Conservation (phyloP, 352 stramenopile species). For the Globisporangium cystogenes region DNA sequence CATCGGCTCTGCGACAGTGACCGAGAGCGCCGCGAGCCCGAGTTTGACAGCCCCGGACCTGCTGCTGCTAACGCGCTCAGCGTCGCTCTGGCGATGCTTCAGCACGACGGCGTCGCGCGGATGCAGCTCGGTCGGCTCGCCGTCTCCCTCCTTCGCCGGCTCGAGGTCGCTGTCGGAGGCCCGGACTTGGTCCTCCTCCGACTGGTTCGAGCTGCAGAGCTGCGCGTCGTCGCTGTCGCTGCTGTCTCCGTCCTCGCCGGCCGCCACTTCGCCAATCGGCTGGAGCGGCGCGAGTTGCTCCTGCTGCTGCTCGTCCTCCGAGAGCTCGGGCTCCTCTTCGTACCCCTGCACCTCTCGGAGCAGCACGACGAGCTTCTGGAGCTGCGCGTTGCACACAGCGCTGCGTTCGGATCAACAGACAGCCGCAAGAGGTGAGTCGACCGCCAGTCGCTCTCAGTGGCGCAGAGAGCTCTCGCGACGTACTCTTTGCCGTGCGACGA, state of each 20-base stretch:
- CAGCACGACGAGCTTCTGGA: constrained; percentile 32
- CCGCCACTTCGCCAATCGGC: constrained; percentile 16
- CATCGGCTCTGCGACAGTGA: constrained; percentile 23
- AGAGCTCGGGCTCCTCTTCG: constrained; percentile 21
- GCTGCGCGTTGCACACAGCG: constrained; percentile 19
- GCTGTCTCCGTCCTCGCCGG: constrained; percentile 17
- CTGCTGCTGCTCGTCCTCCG: constrained; percentile 21
- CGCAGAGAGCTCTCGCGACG: constrained; percentile 6
- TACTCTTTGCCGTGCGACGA: constrained; percentile 13
- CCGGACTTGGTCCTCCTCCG: constrained; percentile 25
- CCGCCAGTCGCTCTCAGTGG: too few relatives aligned
- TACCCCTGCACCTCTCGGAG: constrained; percentile 22
- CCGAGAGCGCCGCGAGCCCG: constrained; percentile 12
- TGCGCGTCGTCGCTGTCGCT: constrained; percentile 5
- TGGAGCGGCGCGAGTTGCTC: constrained; percentile 14
- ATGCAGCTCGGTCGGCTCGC: neutral
- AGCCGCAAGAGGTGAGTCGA: too few relatives aligned
- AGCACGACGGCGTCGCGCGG: neutral
- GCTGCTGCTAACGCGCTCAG: neutral
- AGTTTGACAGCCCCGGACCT: neutral
- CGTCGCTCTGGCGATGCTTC: neutral
- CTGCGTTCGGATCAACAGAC: neutral
- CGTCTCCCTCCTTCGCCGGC: neutral
- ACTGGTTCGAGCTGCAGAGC: constrained; percentile 36
- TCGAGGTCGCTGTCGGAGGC: constrained; percentile 4